phyloP scores from a whole-genome alignment of 768 basidiomycete species.

The Roridomyces roridus region DNA sequence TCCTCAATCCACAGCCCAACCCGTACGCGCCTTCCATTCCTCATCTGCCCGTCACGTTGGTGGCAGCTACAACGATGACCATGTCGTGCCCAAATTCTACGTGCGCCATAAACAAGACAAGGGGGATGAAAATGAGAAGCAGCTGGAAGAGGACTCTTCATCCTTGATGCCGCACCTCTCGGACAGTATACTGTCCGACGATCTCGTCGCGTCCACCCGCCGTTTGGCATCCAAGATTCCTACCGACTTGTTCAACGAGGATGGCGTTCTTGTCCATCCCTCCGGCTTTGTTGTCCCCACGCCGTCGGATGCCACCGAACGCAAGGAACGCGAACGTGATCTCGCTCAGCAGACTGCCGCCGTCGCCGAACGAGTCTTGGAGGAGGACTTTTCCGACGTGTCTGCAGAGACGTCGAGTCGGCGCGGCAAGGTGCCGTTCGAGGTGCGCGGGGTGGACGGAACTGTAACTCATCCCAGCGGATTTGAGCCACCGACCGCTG shows the following conservation, averaged over 20 bases:
- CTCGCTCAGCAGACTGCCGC: conserved; percentile 33
- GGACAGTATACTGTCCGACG: neutral
- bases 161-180: conserved; percentile 2
- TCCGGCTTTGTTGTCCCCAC: conserved; percentile 10
- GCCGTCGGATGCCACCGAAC: neutral
- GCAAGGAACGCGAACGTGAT: neutral
- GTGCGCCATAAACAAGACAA: conserved; percentile 4
- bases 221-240: conserved; percentile 6
- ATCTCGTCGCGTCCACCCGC: conserved; percentile 4
- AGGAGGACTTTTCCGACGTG: conserved; percentile 31
- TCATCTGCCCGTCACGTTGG: conserved; percentile 9
- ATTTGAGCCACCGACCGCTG: conserved; percentile 49
- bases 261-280: conserved; percentile 8
- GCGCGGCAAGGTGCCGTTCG: conserved; percentile 49
- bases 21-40: conserved; percentile 12
- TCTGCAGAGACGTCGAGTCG: conserved; percentile 26
- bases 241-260: neutral
- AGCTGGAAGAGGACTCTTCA: neutral
- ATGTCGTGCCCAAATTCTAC: conserved; percentile 6
- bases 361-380: conserved; percentile 36
- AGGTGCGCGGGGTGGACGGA: conserved; percentile 44
- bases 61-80: conserved; percentile 31
- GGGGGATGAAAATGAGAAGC: neutral
- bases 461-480: conserved; percentile 47
- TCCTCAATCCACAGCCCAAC: neutral